Evolutionary conservation across 1,284 basidiomycete genomes (phyloP).

Genomic region (Kalmanozyma brasiliensis): DNA sequence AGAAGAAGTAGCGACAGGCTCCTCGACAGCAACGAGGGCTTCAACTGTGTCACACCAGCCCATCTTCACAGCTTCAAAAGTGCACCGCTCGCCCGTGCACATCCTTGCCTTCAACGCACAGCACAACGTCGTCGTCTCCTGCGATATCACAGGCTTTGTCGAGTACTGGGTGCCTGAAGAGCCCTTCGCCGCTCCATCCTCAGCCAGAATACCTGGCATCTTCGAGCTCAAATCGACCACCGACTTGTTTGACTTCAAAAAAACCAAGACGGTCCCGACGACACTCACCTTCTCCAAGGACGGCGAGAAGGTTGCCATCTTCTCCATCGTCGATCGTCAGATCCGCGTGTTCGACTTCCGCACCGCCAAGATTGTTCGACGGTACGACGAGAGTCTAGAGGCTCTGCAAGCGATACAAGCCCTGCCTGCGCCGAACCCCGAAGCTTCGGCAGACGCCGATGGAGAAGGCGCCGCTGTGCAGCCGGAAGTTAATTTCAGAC

Average conservation of each 20-base stretch:
- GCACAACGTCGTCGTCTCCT: constrained; percentile 91
- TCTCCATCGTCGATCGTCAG: constrained; percentile 90
- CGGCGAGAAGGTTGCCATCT: constrained; percentile 85
- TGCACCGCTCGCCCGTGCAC: constrained; percentile 39
- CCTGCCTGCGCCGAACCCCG: constrained; percentile 8
- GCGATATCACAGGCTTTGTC: constrained; percentile 91
- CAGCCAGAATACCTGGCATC: constrained; percentile 71
- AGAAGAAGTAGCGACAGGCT: neutral
- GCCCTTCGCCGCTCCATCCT: constrained; percentile 76
- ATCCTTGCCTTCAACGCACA: constrained; percentile 77
- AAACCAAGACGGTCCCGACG: constrained; percentile 91
- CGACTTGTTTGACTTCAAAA: constrained; percentile 98
- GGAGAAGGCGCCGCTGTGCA: neutral
- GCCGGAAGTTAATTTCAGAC: constrained; percentile 74
- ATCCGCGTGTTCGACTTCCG: constrained; percentile 93
- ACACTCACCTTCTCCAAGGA: constrained; percentile 90
- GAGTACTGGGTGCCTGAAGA: constrained; percentile 96
- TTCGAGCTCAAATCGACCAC: constrained; percentile 93
- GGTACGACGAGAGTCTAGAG: constrained; percentile 91
- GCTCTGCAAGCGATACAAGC: constrained; percentile 77
- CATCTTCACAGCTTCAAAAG: constrained; percentile 26
- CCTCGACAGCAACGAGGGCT: neutral
- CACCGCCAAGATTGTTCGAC: constrained; percentile 86
- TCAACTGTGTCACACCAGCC: constrained; percentile 14
- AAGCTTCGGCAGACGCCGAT: neutral